Evolutionary conservation across 2,329 filamentous ascomycete genomes (phyloP).

Genomic region (Claviceps fusiformis): DNA sequence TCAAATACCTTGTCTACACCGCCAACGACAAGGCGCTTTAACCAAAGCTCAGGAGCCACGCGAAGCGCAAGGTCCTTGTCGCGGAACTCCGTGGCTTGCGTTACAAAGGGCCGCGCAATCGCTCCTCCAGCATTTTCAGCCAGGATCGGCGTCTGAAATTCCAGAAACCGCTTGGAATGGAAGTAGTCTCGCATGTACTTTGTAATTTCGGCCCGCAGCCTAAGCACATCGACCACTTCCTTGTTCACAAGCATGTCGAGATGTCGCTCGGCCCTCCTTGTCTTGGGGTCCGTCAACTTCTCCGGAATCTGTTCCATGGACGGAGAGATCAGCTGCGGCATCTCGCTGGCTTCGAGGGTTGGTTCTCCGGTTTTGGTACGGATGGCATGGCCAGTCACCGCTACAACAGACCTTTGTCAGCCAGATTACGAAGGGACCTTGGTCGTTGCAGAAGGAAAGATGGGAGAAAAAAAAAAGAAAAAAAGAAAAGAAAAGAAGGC

Average conservation of each 20-base stretch:
- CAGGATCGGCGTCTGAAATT: conserved; percentile 85
- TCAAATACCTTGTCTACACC: conserved; percentile 85
- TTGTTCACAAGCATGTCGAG: conserved; percentile 73
- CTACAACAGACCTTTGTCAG: conserved; percentile 26
- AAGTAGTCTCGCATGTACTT: conserved; percentile 63
- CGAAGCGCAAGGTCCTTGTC: conserved; percentile 61
- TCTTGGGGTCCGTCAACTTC: conserved; percentile 55
- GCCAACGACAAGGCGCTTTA: conserved; percentile 82
- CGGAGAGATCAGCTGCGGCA: conserved; percentile 64
- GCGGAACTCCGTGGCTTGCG: conserved; percentile 61
- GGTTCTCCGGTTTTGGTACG: conserved; percentile 62
- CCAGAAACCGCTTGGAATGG: conserved; percentile 57
- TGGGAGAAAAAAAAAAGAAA: neutral
- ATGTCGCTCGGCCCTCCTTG: conserved; percentile 63
- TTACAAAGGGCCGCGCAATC: conserved; percentile 73
- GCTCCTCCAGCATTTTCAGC: conserved; percentile 76
- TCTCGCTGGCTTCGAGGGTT: conserved; percentile 51
- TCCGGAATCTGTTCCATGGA: conserved; percentile 68
- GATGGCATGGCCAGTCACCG: conserved; percentile 56
- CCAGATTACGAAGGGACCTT: conserved; percentile 7
- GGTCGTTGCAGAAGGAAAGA: neutral
- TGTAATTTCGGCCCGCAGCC: conserved; percentile 61
- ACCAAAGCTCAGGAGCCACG: conserved; percentile 88
- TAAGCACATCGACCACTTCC: conserved; percentile 52
- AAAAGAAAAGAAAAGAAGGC: conserved; percentile 7